These are phyloP conservation scores for Sinapis alba DNA, from an alignment of 441 rosid species.

Conservation along the genomic window DNA sequence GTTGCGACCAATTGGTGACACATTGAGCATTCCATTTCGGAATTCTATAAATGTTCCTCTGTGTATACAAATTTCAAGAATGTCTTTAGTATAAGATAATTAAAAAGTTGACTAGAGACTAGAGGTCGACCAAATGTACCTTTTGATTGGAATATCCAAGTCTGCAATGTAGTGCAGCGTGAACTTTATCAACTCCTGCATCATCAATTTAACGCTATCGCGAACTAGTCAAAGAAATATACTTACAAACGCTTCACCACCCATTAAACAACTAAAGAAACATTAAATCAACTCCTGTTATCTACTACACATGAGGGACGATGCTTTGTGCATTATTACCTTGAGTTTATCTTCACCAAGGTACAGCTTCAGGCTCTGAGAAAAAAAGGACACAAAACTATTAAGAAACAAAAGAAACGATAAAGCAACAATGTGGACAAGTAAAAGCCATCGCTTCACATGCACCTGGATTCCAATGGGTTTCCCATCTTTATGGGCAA, in stretches of 20 bases:
- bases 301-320: slow-evolving; percentile 14
- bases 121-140: slow-evolving; percentile 46
- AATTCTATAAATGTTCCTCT: slow-evolving; percentile 99
- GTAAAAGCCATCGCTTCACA: neutral
- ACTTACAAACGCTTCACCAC: neutral
- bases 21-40: slow-evolving; percentile 96
- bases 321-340: slow-evolving; percentile 47
- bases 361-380: slow-evolving; percentile 84
- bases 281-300: neutral
- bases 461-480: slow-evolving; percentile 84
- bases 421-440: slow-evolving; percentile 4
- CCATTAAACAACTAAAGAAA: neutral
- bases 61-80: slow-evolving; percentile 30
- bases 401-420: slow-evolving; percentile 25
- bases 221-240: slow-evolving; percentile 7
- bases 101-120: slow-evolving; percentile 7
- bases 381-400: slow-evolving; percentile 25
- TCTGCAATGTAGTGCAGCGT: slow-evolving; percentile 91
- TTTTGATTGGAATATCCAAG: slow-evolving; percentile 97
- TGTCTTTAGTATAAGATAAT: neutral
- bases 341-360: slow-evolving; percentile 88
- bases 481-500: slow-evolving; percentile 90
- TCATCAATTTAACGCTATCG: slow-evolving; percentile 33
- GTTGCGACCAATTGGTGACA: slow-evolving; percentile 97
- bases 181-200: slow-evolving; percentile 90